Conservation (phyloP, 495 filamentous ascomycete genomes). For the Penicillium roqueforti region DNA sequence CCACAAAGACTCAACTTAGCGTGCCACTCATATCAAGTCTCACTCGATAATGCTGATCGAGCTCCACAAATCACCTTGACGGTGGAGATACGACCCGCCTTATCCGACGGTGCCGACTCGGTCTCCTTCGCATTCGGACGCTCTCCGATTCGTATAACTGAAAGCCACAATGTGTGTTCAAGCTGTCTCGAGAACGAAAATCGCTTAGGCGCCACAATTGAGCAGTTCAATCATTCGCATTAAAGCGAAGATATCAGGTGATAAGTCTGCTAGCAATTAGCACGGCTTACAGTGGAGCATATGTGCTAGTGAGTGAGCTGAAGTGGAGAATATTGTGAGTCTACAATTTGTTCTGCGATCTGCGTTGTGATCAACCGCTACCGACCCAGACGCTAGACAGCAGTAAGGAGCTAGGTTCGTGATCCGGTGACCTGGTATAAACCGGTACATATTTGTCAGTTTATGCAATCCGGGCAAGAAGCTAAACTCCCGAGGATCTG, state of each 20-base stretch:
- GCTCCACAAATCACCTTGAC: constrained; percentile 9
- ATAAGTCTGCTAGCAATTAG: background rate
- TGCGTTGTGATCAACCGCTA: background rate
- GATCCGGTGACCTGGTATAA: background rate
- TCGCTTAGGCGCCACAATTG: constrained; percentile 57
- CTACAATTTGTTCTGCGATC: background rate
- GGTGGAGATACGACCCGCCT: constrained; percentile 4
- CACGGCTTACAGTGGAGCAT: background rate
- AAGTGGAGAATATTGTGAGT: background rate
- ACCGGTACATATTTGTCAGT: background rate
- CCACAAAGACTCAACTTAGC: background rate
- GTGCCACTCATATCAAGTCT: constrained; percentile 2
- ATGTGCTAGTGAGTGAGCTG: background rate
- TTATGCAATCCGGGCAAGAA: background rate
- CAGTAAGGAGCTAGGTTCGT: background rate
- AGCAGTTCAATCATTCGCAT: constrained; percentile 51
- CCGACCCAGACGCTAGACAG: background rate
- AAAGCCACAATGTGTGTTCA: constrained; percentile 60
- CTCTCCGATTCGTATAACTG: constrained; percentile 36
- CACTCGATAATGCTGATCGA: constrained; percentile 1
- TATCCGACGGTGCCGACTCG: background rate
- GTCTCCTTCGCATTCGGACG: background rate
- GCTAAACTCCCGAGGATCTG: background rate
- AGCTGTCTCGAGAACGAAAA: constrained; percentile 63
- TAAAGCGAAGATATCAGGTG: constrained; percentile 54